These are phyloP conservation scores for Tillandsia fasciculata DNA, from an alignment of 176 grass and related monocot genomes.

Conservation along the genomic window DNA sequence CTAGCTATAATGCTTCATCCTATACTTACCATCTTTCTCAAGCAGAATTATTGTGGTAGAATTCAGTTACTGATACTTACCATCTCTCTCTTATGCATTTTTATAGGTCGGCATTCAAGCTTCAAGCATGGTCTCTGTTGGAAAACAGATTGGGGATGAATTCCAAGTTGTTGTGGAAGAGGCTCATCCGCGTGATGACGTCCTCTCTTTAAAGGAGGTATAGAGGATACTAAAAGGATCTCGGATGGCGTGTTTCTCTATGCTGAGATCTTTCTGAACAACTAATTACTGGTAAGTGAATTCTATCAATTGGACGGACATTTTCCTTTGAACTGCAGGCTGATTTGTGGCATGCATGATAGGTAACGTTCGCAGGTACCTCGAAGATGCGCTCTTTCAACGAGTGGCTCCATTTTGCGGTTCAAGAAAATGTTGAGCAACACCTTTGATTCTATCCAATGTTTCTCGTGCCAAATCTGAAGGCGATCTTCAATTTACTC, in stretches of 20 bases:
- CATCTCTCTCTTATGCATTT: neutral
- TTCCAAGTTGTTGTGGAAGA: conserved; percentile 37
- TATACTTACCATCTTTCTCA: neutral
- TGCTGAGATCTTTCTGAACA: no score
- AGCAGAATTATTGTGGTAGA: neutral
- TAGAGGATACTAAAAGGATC: conserved; percentile 4
- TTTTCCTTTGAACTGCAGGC: no score
- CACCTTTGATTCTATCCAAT: no score
- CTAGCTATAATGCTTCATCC: neutral
- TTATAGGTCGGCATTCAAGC: conserved; percentile 75
- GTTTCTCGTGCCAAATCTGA: no score
- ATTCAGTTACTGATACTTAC: neutral
- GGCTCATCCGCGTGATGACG: conserved; percentile 72
- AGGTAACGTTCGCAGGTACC: no score
- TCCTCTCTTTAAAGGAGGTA: conserved; percentile 58
- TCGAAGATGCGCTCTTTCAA: no score
- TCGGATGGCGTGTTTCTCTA: neutral
- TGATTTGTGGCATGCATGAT: no score
- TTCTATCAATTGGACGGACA: no score
- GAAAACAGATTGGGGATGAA: conserved; percentile 54
- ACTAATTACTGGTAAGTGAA: no score
- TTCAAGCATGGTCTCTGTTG: conserved; percentile 35
- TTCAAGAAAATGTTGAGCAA: no score
- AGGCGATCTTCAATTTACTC: no score
- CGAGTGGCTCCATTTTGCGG: no score